Evolutionary conservation across 805 yeast genomes (phyloP).

Genomic region (Saturnispora hagleri): DNA sequence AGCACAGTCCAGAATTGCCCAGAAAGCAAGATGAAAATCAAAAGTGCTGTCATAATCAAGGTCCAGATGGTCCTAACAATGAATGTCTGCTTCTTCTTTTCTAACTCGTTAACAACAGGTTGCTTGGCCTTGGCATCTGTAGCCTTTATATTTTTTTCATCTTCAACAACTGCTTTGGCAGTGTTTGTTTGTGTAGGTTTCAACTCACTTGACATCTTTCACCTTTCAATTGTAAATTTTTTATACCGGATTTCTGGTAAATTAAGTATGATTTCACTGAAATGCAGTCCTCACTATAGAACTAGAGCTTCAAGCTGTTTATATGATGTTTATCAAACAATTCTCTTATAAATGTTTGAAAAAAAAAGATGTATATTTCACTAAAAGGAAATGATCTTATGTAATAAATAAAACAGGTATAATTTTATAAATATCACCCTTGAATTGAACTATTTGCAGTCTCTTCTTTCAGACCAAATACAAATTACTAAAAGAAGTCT

Average conservation of each 20-base stretch:
- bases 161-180: background rate
- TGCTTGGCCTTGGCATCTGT: background rate
- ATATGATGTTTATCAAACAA: background rate
- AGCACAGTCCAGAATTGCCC: constrained; percentile 80
- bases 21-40: constrained; percentile 60
- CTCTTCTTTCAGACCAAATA: background rate
- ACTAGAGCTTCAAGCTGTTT: background rate
- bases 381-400: background rate
- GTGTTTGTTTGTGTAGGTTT: background rate
- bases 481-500: background rate
- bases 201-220: background rate
- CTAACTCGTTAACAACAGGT: constrained; percentile 34
- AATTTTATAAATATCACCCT: background rate
- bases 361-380: background rate
- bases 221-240: background rate
- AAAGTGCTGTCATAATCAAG: constrained; percentile 73
- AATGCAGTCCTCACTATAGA: background rate
- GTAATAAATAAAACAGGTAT: background rate
- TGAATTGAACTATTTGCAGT: background rate
- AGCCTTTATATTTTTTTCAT: background rate
- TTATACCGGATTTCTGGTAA: background rate
- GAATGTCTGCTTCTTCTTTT: constrained; percentile 73
- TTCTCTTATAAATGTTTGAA: background rate
- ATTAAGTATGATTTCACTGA: background rate
- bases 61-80: constrained; percentile 90